Percentiles rank a stretch among this genome's conserved stretches.
Conservation (phyloP, 495 filamentous ascomycete genomes). For the Podospora pseudopauciseta region DNA sequence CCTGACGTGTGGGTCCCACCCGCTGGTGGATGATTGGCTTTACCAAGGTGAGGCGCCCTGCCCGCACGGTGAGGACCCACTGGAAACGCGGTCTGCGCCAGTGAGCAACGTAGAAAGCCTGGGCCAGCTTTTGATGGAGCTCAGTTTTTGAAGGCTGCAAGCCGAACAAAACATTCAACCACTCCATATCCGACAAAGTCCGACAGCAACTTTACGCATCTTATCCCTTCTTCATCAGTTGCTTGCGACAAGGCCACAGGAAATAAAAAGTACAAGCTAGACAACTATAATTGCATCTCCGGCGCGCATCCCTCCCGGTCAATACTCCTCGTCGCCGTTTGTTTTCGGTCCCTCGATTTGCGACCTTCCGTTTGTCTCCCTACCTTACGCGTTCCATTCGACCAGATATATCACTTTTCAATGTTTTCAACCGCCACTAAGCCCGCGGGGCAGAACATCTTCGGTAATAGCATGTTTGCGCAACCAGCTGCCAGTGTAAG, state of each 20-base stretch:
- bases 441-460: conserved; percentile 27
- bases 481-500: conserved; percentile 24
- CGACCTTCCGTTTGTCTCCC: neutral
- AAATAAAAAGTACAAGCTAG: neutral
- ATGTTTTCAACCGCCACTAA: conserved; percentile 22
- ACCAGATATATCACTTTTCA: neutral
- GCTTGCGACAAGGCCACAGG: neutral
- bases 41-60: conserved; percentile 9
- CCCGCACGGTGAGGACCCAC: neutral
- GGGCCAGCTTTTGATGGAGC: conserved; percentile 1
- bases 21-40: conserved; percentile 23
- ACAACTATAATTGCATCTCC: neutral
- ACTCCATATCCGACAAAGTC: conserved; percentile 5
- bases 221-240: neutral
- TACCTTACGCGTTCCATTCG: neutral
- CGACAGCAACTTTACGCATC: neutral
- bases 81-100: neutral
- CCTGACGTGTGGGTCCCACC: conserved; percentile 23
- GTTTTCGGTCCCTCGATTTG: neutral
- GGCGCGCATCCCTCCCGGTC: neutral
- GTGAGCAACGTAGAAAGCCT: neutral
- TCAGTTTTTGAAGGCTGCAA: conserved; percentile 4
- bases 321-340: neutral
- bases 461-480: conserved; percentile 29
- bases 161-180: neutral